Evolutionary conservation across 768 basidiomycete species (phyloP), one percentile per base, ranked within the genome.

Genomic region (Boletus reticuloceps): DNA sequence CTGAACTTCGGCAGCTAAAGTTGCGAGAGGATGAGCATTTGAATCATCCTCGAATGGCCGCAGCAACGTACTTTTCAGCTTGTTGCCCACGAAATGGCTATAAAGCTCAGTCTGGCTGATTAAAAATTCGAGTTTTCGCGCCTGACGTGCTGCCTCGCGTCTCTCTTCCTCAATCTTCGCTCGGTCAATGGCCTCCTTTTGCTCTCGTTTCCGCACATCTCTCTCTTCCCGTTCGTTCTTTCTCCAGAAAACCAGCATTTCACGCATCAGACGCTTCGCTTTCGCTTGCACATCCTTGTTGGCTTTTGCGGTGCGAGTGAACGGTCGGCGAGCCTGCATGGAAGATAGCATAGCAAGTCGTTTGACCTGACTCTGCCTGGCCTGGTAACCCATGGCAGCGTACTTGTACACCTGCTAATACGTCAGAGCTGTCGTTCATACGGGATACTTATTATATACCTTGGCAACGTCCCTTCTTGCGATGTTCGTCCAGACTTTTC

Each of bases 71-170:
- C 91, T 93, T 71, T 91, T 91, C 50, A 93, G 81, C 75, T 98
- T 98, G 74, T 86, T 97, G 32, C 96, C 96, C 55, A 99, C 94
- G 80, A 99, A 98, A 75, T 99, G 97, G 61, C 92, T 94, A 74
- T 98, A 99, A 9, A 98, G 82, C 70, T 99, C 97, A 5, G 97
- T 98, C 73, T 98, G 96, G 55, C 92, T 98, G 71, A 99, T 94
- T 72, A 99, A 78, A 75, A 98, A 99, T 75, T 99, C 97, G 25
- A 99, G 83, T 72, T 98, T 98, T 61, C 96, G 83, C 13, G 94
- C 92, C 70, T 96, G 93, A 49, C 97, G 79, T 38, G 94, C 89
- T 13, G 91, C 89, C 73, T 99, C 97, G 40, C 96, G 82, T 67
- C 86, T 91, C 73, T 97, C 94, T 69, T 96, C 94, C 71, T 96